Percentiles rank a stretch among this genome's conserved stretches.
These are phyloP conservation scores for Picochlorum sp. DNA, from an alignment of 139 green algal genomes.

Conservation along the genomic window DNA sequence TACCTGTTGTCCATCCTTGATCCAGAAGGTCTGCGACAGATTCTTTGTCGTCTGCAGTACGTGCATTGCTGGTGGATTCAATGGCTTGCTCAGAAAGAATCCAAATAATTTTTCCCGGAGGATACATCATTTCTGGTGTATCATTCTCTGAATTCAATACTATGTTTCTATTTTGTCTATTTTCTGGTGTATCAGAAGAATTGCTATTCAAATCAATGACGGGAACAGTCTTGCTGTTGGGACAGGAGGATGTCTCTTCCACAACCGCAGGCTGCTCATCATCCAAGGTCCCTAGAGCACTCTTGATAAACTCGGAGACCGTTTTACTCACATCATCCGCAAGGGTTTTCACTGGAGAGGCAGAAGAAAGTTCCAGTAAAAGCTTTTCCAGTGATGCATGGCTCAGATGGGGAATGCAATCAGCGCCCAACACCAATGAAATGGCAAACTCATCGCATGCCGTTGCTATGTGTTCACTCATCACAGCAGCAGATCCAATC, in stretches of 20 bases:
- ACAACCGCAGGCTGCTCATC: too few species aligned
- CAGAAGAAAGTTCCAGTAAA: conserved; percentile 34
- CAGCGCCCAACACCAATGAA: conserved; percentile 32
- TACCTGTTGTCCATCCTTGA: neutral
- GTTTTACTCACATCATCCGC: neutral
- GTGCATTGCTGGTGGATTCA: neutral
- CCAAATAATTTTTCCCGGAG: conserved; percentile 21
- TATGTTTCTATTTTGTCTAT: neutral
- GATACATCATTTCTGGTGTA: conserved; percentile 10
- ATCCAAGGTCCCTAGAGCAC: neutral
- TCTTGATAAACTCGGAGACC: neutral
- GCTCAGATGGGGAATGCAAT: conserved; percentile 35
- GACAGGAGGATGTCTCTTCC: too few species aligned
- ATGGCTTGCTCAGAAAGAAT: conserved; percentile 10
- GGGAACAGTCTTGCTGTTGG: too few species aligned
- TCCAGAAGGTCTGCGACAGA: conserved; percentile 3
- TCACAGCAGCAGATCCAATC: conserved; percentile 39
- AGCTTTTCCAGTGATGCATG: conserved; percentile 37
- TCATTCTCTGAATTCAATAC: neutral
- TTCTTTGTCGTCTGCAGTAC: neutral
- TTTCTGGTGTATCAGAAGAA: too few species aligned
- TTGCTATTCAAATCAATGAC: too few species aligned
- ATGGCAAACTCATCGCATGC: conserved; percentile 22
- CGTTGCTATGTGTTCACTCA: conserved; percentile 29
- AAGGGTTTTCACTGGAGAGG: conserved; percentile 17